Base-by-base conservation (phyloP, 73 alveolate species). In the Paramecium bursaria region DNA sequence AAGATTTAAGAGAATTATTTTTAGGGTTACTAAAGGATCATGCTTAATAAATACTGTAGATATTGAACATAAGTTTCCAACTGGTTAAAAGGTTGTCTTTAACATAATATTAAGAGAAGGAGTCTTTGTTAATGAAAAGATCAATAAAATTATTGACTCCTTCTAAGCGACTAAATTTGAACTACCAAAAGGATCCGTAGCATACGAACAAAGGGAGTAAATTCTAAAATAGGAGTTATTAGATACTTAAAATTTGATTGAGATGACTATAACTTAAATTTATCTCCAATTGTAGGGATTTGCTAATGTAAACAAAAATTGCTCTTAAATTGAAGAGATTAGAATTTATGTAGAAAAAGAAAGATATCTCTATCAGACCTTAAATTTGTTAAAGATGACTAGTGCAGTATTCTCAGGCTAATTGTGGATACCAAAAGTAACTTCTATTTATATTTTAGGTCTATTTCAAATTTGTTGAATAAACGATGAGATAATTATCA, bases 1-100 rank as follows among this genome's bases (percentile, higher is more conserved):
- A 74, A 91, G 98, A 80, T 86, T 95, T 86, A 91, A 95, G 86
- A 91, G 92, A 75, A 74, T 93, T 75, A 54, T 95, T 15, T 95
- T 95, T 87, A 92, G 99, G 85, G 92, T 96, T 3, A 95, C 98
- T 22, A 76, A 97, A 67, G 99, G 99, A 13, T 88, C 93, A 17
- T 95, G 97, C 17, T 46, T 90, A 11, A 91, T 94, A 17, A 90
- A 89, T 61, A 90, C 94, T 49, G 85, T 86, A 75, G 98, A 95
- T 48, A 88, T 85, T 42, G 73, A 61, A 73, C 14, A 31, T 26
- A 21, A 39, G 19, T 82, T 74, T 7, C 50, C 74, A 6, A 48
- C 13, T 7, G 48, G 33, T 49, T 35, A 46, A 31, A 92, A 88
- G 55, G 25, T 91, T 33, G 97, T 90, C 42, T 92, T 90, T 57